Evolutionary conservation across 2,329 filamentous ascomycete genomes (phyloP).

Genomic region (Aureobasidium sp.): DNA sequence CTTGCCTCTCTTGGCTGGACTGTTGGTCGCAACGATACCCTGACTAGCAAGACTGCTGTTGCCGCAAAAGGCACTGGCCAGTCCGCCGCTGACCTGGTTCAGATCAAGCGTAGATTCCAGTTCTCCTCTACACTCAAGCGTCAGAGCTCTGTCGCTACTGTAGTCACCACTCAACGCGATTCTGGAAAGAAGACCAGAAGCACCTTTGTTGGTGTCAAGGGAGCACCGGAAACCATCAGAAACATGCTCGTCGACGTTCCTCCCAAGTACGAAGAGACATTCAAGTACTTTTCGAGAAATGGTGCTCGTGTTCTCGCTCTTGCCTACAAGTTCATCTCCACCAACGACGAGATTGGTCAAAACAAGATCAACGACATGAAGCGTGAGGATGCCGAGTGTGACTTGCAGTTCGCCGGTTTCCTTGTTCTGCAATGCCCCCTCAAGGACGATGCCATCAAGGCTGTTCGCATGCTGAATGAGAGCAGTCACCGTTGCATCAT

Average conservation of each 20-base stretch:
- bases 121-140: conserved; percentile 96
- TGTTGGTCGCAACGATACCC: conserved; percentile 79
- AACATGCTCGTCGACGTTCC: conserved; percentile 83
- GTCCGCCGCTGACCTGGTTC: conserved; percentile 65
- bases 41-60: conserved; percentile 58
- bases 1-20: conserved; percentile 83
- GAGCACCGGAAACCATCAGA: conserved; percentile 92
- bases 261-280: conserved; percentile 91
- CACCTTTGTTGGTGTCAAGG: conserved; percentile 93
- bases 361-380: conserved; percentile 87
- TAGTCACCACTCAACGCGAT: conserved; percentile 63
- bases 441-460: conserved; percentile 91
- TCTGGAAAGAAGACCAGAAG: conserved; percentile 70
- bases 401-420: conserved; percentile 87
- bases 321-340: conserved; percentile 84
- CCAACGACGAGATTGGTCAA: conserved; percentile 73
- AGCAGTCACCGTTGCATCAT: conserved; percentile 97
- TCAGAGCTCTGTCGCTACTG: conserved; percentile 86
- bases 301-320: conserved; percentile 90
- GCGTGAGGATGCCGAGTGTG: conserved; percentile 82
- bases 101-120: conserved; percentile 94
- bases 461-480: conserved; percentile 95
- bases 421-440: conserved; percentile 90
- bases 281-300: conserved; percentile 94
- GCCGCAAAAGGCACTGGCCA: conserved; percentile 36